These are phyloP conservation scores for Fraxinus excelsior DNA, from an alignment of 257 asterid species.

Conservation along the genomic window DNA sequence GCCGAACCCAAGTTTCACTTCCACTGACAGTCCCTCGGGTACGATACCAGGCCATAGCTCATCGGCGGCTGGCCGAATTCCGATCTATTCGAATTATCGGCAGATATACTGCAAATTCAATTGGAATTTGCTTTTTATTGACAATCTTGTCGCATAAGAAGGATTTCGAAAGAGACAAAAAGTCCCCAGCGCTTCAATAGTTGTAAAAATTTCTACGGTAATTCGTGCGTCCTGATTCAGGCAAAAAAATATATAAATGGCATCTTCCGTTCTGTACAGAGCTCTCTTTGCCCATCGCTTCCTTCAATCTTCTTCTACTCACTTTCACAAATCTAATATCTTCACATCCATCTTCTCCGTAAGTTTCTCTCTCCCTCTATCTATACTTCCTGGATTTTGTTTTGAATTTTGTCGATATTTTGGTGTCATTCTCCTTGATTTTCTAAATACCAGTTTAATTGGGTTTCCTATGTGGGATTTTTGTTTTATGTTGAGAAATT, in stretches of 20 bases:
- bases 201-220: neutral
- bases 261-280: conserved; percentile 64
- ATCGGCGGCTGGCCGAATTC: conserved; percentile 3
- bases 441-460: no score
- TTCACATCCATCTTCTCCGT: no score
- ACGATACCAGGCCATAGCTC: neutral
- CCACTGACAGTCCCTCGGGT: neutral
- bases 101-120: neutral
- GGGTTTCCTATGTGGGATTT: no score
- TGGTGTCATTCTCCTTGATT: no score
- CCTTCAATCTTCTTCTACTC: conserved; percentile 42
- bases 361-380: no score
- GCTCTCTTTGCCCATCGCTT: conserved; percentile 59
- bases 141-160: neutral
- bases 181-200: neutral
- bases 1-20: neutral
- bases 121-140: neutral
- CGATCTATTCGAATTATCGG: neutral
- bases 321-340: neutral
- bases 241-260: conserved; percentile 40
- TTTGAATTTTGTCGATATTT: no score
- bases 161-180: neutral
- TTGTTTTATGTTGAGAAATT: neutral
- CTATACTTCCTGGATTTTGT: no score
- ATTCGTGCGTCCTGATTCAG: conserved; percentile 12